Conservation (phyloP, 805 yeast species). For the Metschnikowia shivogae region DNA sequence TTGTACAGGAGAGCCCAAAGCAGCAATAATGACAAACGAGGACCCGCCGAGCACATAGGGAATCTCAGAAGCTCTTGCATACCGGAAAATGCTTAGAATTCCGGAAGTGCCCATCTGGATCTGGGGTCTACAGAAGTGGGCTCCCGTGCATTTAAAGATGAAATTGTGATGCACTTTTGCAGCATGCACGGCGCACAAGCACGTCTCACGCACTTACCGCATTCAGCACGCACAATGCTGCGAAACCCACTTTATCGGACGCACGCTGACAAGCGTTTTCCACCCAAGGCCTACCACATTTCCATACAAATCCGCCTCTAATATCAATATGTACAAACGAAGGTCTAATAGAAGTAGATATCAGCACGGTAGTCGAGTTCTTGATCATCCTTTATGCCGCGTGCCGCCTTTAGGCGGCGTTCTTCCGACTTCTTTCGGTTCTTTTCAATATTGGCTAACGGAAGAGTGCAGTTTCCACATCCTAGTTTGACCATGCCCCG, state of each 20-base stretch:
- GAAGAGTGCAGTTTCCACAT: conserved; percentile 18
- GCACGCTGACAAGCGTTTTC: not conserved
- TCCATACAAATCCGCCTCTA: not conserved
- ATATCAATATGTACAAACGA: not conserved
- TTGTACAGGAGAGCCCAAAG: conserved; percentile 55
- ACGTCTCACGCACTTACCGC: conserved; percentile 9
- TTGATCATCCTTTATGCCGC: not conserved
- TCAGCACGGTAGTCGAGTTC: conserved; percentile 14
- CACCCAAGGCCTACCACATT: not conserved
- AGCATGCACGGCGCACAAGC: conserved; percentile 3
- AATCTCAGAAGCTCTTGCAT: conserved; percentile 8
- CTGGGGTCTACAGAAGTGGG: not conserved
- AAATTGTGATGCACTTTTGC: not conserved
- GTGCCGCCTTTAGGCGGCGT: not conserved
- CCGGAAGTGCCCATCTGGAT: not conserved
- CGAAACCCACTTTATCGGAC: not conserved
- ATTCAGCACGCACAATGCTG: conserved; percentile 13
- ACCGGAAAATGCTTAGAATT: conserved; percentile 12
- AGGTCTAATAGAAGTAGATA: conserved; percentile 3
- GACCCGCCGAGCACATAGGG: conserved; percentile 12
- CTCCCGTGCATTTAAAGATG: not conserved
- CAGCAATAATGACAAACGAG: conserved; percentile 44
- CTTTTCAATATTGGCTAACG: conserved; percentile 7
- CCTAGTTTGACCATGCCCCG: conserved; percentile 23
- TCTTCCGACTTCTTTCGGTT: conserved; percentile 6